These are phyloP conservation scores for Penicillium sp. DNA, from an alignment of 2,329 filamentous ascomycete genomes.

Conservation along the genomic window DNA sequence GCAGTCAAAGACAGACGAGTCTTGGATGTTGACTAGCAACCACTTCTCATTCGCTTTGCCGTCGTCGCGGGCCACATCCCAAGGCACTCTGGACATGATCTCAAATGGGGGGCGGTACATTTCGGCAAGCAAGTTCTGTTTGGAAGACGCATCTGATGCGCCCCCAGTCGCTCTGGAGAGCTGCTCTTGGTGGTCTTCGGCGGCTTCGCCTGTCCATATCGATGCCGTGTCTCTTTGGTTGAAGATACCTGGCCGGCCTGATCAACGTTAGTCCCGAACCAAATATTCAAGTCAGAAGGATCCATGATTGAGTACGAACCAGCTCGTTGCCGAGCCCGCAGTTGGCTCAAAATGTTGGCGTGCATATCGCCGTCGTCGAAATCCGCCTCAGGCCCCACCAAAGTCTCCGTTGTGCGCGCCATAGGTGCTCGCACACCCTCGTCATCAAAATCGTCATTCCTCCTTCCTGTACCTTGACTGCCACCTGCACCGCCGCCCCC, in stretches of 20 bases:
- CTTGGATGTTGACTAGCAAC: conserved; percentile 94
- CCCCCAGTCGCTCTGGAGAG: conserved; percentile 67
- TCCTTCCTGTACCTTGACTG: conserved; percentile 13
- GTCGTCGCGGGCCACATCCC: conserved; percentile 81
- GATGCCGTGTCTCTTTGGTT: conserved; percentile 65
- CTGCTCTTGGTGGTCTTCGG: conserved; percentile 53
- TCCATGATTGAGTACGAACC: conserved; percentile 29
- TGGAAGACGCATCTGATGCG: conserved; percentile 67
- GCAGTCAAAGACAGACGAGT: conserved; percentile 90
- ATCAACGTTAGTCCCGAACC: conserved; percentile 6
- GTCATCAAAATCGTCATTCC: conserved; percentile 33
- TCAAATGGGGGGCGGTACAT: conserved; percentile 93
- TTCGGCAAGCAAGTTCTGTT: conserved; percentile 81
- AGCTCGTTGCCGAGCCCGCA: conserved; percentile 55
- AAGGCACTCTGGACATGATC: conserved; percentile 77
- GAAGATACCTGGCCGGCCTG: conserved; percentile 66
- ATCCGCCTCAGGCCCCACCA: conserved; percentile 73
- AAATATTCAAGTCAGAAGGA: background rate
- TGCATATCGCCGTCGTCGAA: conserved; percentile 61
- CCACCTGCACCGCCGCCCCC: conserved; percentile 46
- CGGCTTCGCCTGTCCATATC: conserved; percentile 62
- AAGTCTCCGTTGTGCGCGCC: conserved; percentile 85
- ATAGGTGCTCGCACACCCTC: conserved; percentile 86
- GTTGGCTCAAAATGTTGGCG: conserved; percentile 67
- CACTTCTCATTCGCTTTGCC: conserved; percentile 91